Base-by-base conservation (phyloP, 1,139 yeast genomes). In the Meyerozyma guilliermondii region DNA sequence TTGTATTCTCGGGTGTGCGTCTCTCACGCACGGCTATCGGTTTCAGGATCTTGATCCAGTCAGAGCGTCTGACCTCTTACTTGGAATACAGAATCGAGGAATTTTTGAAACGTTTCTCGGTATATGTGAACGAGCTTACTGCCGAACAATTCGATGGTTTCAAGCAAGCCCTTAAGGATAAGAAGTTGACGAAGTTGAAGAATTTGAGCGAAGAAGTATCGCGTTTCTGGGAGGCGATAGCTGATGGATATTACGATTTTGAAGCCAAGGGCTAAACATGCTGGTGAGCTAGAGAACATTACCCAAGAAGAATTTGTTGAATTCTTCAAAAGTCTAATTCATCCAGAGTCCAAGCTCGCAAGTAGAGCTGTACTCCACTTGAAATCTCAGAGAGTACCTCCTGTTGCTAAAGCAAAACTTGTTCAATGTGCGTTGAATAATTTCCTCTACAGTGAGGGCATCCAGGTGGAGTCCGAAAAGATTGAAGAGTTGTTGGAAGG, bases 241-340 rank as follows among this genome's bases (percentile, higher is more conserved):
- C 78, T 33, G 74, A 80, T 44, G 97, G 97, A 4, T 85, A 71
- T 60, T 88, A 83, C 58, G 87, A 91, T 59, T 92, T 89, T 62
- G 65, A 71, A 36, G 69, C 74, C 39, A 70, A 80, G 46, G 76
- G n/a, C 70, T 40, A 66, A 69, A 40, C 83, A 83, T 46, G 89
- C 86, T 9, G 71, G 71, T 36, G 52, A 76, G 7, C 70, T 88
- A 46, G 72, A 74, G 41, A 54, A 55, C 1, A 61, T 89, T 41
- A 68, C 81, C 24, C 76, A 81, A 55, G 57, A 63, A 1, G 86
- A 91, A 33, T 66, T 91, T 35, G 50, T 77, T 20, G 67, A 69
- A 1, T 81, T 83, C 54, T 87, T 73, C 59, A 58, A 74, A 18
- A 56, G 65, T 6, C 71, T 65, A 46, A 69, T 87, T 29, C 47